Evolutionary conservation across 768 basidiomycete species (phyloP).

Genomic region (Baorangia bicolor): DNA sequence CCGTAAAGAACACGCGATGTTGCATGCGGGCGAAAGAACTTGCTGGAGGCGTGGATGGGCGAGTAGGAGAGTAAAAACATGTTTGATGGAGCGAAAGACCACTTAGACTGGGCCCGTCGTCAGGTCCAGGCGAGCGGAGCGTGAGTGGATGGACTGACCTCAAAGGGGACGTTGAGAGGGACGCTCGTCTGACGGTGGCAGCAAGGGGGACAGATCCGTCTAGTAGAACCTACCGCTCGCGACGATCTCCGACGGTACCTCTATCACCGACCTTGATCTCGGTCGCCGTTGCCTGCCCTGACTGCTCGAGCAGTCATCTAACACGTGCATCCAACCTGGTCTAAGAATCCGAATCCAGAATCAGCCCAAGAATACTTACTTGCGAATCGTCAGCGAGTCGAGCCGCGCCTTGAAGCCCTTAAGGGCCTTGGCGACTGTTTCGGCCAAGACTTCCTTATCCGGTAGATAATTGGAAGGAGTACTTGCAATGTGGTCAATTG

Average conservation of each 20-base stretch:
- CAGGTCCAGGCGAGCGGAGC: background rate
- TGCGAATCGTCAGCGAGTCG: background rate
- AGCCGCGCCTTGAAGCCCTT: too few species aligned
- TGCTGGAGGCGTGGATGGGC: background rate
- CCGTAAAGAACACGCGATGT: too few species aligned
- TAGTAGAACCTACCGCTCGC: too few species aligned
- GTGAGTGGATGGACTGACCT: background rate
- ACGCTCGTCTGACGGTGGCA: background rate
- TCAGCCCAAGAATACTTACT: background rate
- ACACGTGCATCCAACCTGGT: background rate
- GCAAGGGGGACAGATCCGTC: too few species aligned
- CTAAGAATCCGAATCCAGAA: background rate
- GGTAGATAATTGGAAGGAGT: background rate
- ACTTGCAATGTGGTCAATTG: background rate
- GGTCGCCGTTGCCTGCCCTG: too few species aligned
- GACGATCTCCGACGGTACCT: background rate
- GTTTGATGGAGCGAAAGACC: background rate
- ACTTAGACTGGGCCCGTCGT: background rate
- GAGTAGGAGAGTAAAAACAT: background rate
- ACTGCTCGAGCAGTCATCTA: background rate
- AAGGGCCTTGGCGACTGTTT: too few species aligned
- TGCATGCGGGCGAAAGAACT: background rate
- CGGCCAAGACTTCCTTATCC: slow-evolving; percentile 12
- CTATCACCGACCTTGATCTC: too few species aligned
- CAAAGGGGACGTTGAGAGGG: too few species aligned